A percentile compares a stretch with the other conserved stretches of the same genome.
These are phyloP conservation scores for Zea luxurians DNA, from an alignment of 176 grass and related monocot genomes.

Conservation along the genomic window DNA sequence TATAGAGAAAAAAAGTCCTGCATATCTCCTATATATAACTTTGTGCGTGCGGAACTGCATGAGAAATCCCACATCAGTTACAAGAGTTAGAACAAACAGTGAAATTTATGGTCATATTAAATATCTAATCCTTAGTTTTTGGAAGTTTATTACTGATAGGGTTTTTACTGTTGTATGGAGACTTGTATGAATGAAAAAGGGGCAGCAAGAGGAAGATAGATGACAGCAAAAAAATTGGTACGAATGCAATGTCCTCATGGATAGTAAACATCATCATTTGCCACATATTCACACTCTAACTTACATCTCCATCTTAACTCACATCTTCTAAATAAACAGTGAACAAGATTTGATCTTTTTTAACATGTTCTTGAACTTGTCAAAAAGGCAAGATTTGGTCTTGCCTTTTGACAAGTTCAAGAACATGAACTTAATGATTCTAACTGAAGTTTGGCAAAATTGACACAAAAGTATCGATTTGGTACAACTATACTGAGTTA, in stretches of 20 bases:
- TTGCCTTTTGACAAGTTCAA: neutral
- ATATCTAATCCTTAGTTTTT: neutral
- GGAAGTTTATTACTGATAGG: neutral
- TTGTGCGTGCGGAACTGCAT: conserved; percentile 83
- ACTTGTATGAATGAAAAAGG: neutral
- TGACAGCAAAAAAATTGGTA: neutral
- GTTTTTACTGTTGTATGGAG: neutral
- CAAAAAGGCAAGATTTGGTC: neutral
- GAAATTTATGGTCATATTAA: neutral
- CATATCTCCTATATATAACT: conserved; percentile 99
- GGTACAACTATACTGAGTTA: neutral
- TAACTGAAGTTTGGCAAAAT: conserved; percentile 1
- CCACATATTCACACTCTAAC: conserved; percentile 9
- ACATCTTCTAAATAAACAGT: neutral
- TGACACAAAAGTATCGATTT: neutral
- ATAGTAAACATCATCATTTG: neutral
- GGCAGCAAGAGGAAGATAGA: neutral
- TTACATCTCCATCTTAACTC: neutral
- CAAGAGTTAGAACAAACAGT: neutral
- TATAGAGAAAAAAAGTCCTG: conserved; percentile 94
- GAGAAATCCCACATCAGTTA: conserved; percentile 8
- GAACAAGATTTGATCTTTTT: neutral
- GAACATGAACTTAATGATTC: neutral
- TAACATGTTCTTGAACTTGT: too few species aligned
- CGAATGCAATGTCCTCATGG: neutral